phyloP scores from a whole-genome alignment of 805 yeast genomes.

The Zygosaccharomyces pseudorouxii region DNA sequence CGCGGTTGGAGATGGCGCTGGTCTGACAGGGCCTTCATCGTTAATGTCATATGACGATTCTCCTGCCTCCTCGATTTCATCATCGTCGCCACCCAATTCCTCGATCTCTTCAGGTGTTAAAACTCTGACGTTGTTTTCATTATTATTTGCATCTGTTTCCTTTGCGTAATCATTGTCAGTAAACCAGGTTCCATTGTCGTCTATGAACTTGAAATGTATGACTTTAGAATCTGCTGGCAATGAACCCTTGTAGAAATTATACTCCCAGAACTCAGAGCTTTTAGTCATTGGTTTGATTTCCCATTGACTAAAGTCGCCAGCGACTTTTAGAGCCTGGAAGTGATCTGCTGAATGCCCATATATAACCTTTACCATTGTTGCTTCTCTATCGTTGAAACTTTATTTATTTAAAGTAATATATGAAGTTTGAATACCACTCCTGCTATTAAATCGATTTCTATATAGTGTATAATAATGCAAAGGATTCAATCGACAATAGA shows the following conservation, averaged over 20 bases:
- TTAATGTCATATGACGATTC: neutral
- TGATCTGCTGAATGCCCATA: constrained; percentile 18
- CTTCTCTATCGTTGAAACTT: neutral
- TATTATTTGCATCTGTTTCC: constrained; percentile 37
- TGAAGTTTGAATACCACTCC: neutral
- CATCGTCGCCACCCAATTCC: constrained; percentile 3
- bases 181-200: constrained; percentile 30
- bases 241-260: constrained; percentile 25
- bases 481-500: neutral
- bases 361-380: constrained; percentile 11
- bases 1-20: constrained; percentile 13
- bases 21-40: constrained; percentile 25
- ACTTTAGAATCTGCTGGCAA: constrained; percentile 15
- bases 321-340: constrained; percentile 31
- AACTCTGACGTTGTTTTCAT: constrained; percentile 37
- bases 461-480: neutral
- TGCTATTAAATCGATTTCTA: neutral
- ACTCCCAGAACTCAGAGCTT: constrained; percentile 23
- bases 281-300: constrained; percentile 22
- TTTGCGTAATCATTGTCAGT: constrained; percentile 27
- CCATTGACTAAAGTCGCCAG: constrained; percentile 40
- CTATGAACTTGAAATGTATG: constrained; percentile 29
- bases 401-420: neutral
- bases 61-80: constrained; percentile 10
- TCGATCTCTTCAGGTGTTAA: constrained; percentile 3